These are phyloP conservation scores for Fusarium buharicum DNA, from an alignment of 2,329 filamentous ascomycete species.

Conservation along the genomic window DNA sequence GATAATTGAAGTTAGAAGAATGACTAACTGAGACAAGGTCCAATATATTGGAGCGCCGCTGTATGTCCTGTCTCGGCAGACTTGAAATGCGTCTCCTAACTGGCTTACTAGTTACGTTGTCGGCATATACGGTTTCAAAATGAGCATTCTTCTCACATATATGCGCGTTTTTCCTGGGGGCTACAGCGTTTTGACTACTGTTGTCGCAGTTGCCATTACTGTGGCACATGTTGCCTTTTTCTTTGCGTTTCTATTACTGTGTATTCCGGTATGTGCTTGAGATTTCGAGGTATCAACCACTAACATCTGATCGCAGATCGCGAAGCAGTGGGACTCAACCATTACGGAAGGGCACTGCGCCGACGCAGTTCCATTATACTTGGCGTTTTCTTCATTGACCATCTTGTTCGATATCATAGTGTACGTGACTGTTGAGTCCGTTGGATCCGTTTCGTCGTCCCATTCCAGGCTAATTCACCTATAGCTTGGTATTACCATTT, in stretches of 20 bases:
- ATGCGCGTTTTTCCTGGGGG: constrained; percentile 56
- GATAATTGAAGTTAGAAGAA: too few species aligned
- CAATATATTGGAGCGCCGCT: too few species aligned
- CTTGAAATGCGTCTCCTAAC: too few species aligned
- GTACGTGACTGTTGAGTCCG: constrained; percentile 48
- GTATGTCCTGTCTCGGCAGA: too few species aligned
- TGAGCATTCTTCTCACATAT: constrained; percentile 55
- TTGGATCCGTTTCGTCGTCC: too few species aligned
- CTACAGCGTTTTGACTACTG: constrained; percentile 49
- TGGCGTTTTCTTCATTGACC: constrained; percentile 51
- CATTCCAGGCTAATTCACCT: too few species aligned
- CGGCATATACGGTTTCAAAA: constrained; percentile 57
- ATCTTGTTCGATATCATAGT: constrained; percentile 54
- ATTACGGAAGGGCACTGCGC: constrained; percentile 52
- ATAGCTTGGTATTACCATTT: too few species aligned
- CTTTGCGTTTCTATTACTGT: constrained; percentile 49
- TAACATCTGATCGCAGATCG: constrained; percentile 10
- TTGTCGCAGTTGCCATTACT: constrained; percentile 47
- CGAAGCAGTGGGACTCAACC: constrained; percentile 54
- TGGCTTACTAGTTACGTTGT: constrained; percentile 48
- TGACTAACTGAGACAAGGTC: too few species aligned
- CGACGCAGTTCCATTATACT: constrained; percentile 54
- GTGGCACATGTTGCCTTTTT: constrained; percentile 53
- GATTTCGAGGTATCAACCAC: not conserved
- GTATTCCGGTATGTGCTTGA: constrained; percentile 43